Evolutionary conservation across 2,329 filamentous ascomycete species (phyloP).

Genomic region (Paraphoma chrysanthemicola): DNA sequence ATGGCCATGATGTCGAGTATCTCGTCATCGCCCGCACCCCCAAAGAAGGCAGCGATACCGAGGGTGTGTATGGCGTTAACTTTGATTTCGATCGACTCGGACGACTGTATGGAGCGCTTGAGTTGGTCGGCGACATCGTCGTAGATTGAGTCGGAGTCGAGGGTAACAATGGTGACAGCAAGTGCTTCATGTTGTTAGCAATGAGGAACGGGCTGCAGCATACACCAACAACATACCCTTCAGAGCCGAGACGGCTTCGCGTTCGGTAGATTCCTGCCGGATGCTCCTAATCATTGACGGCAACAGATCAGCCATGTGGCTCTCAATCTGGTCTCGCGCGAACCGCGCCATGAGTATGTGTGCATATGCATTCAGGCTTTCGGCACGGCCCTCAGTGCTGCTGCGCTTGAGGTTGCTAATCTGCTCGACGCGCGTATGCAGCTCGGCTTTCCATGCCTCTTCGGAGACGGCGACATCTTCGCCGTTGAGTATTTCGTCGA

Average conservation of each 20-base stretch:
- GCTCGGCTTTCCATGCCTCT: slow-evolving; percentile 66
- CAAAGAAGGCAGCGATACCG: slow-evolving; percentile 75
- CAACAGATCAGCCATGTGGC: slow-evolving; percentile 67
- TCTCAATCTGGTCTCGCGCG: slow-evolving; percentile 67
- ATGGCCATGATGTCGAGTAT: slow-evolving; percentile 76
- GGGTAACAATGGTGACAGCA: slow-evolving; percentile 72
- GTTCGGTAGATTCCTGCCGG: slow-evolving; percentile 70
- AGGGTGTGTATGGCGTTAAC: slow-evolving; percentile 76
- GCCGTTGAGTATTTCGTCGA: slow-evolving; percentile 66
- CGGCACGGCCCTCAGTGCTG: slow-evolving; percentile 73
- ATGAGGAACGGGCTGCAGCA: not conserved
- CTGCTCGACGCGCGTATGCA: slow-evolving; percentile 72
- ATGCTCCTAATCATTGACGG: slow-evolving; percentile 73
- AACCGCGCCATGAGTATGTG: slow-evolving; percentile 73
- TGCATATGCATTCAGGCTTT: slow-evolving; percentile 66
- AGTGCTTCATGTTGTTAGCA: slow-evolving; percentile 58
- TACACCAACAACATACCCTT: slow-evolving; percentile 54
- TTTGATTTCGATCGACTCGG: slow-evolving; percentile 69
- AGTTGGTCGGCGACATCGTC: slow-evolving; percentile 65
- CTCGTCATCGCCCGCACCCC: slow-evolving; percentile 73
- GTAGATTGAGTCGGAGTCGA: slow-evolving; percentile 70
- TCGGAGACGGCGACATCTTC: slow-evolving; percentile 59
- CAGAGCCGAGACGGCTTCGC: slow-evolving; percentile 73
- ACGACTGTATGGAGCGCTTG: slow-evolving; percentile 70
- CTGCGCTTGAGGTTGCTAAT: slow-evolving; percentile 81